Base-by-base conservation (phyloP, 495 filamentous ascomycete species). In the Penicillium pulvis region DNA sequence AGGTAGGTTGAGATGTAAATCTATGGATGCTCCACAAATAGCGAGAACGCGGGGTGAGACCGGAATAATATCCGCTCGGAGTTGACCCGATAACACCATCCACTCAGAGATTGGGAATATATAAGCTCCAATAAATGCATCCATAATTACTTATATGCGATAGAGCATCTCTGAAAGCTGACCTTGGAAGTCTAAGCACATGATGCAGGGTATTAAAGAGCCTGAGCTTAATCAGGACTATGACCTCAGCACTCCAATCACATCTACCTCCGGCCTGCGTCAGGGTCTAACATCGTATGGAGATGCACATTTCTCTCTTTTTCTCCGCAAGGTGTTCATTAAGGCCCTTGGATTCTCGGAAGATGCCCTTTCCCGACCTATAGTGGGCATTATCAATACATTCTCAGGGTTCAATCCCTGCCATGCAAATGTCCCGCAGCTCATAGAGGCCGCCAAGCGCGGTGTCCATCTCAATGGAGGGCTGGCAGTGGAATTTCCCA, bases 291-390 rank as follows among this genome's bases (percentile, higher is more conserved):
- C 85, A 0, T 82, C 83, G n/a, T 89, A 89, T 66, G 86, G 86
- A 26, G 86, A 89, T 58, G 75, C 84, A 1, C 85, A 88, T 66
- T 89, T 89, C 72, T 86, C 84, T 4, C 79, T 88, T 1, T 89
- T 89, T 58, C 79, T 89, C 20, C 79, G 86, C 17, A 88, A 88
- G 64, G 85, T 83, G 26, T 89, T 88, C 65, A 87, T 89, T 71
- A 89, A 89, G 64, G 84, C 85, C 1, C 72, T 87, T 0, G 86
- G 86, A 11, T 88, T 87, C 72, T 81, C 80, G 51, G 86, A 88
- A 63, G 85, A 87, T 57, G 82, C 86, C 0, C 81, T 88, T 19
- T 84, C 83, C 0, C 75, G 84, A 1, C 85, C 86, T 2, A 85
- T 88, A 53, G 75, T 89, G 24, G 86, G 85, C 20, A 81, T 89